Conservation (phyloP, 2,329 filamentous ascomycete genomes). For the Claviceps pazoutovae region DNA sequence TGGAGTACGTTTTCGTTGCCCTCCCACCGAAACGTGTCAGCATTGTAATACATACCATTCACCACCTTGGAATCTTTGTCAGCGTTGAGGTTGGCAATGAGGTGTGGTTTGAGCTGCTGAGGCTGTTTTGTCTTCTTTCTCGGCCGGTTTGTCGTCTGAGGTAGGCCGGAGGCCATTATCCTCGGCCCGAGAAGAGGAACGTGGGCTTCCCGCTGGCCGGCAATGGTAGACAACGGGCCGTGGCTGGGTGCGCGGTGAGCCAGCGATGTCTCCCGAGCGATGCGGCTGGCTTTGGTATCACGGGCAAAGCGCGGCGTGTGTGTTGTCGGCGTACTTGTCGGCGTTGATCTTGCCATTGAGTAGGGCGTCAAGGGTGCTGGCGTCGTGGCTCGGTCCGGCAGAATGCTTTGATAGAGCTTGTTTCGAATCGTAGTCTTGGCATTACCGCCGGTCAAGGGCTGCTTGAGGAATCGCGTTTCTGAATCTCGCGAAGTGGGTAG, state of each 20-base stretch:
- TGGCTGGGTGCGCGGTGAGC: conserved; percentile 44
- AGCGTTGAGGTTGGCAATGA: conserved; percentile 72
- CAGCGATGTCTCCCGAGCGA: conserved; percentile 47
- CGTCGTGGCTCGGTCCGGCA: conserved; percentile 38
- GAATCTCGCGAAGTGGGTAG: conserved; percentile 72
- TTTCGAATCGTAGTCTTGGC: conserved; percentile 49
- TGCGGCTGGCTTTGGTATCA: conserved; percentile 51
- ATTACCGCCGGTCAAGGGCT: conserved; percentile 51
- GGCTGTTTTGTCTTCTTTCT: conserved; percentile 45
- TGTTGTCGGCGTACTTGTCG: background rate
- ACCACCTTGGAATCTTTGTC: conserved; percentile 69
- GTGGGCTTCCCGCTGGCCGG: conserved; percentile 39
- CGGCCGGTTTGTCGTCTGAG: conserved; percentile 30
- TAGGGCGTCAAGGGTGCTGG: conserved; percentile 39
- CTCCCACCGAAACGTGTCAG: conserved; percentile 77
- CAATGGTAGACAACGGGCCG: conserved; percentile 39
- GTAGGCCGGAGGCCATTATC: conserved; percentile 21
- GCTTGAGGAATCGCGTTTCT: conserved; percentile 73
- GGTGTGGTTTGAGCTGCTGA: conserved; percentile 62
- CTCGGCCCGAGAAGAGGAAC: conserved; percentile 38
- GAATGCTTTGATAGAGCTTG: conserved; percentile 40
- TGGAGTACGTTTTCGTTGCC: conserved; percentile 80
- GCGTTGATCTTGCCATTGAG: conserved; percentile 41
- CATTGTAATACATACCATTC: conserved; percentile 88
- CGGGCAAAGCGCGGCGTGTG: conserved; percentile 48